A percentile compares a stretch with the other conserved stretches of the same genome.
Evolutionary conservation across 257 asterid species (phyloP).

Genomic region (Plantago ovata): DNA sequence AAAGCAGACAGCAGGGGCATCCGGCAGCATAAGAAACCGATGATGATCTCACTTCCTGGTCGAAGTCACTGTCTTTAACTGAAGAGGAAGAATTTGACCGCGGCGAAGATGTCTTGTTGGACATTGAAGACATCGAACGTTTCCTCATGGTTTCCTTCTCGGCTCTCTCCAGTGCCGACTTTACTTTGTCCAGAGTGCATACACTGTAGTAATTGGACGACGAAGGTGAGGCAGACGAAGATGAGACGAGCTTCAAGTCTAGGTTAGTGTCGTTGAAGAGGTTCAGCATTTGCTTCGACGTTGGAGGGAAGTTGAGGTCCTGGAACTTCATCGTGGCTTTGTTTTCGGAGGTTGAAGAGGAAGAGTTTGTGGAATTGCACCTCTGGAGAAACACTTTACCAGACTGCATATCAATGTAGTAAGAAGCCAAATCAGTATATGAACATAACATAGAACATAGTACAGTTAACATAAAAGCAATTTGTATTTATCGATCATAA

Average conservation of each 20-base stretch:
- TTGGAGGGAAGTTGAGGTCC: slow-evolving; percentile 82
- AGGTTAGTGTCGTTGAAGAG: slow-evolving; percentile 44
- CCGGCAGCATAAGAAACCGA: slow-evolving; percentile 66
- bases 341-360: slow-evolving; percentile 39
- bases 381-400: slow-evolving; percentile 79
- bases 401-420: slow-evolving; percentile 43
- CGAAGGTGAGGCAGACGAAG: slow-evolving; percentile 27
- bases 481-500: neutral
- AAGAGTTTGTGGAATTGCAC: slow-evolving; percentile 49
- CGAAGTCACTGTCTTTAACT: slow-evolving; percentile 38
- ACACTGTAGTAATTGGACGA: slow-evolving; percentile 53
- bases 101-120: slow-evolving; percentile 50
- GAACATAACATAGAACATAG: neutral
- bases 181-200: slow-evolving; percentile 87
- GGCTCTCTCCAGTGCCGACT: slow-evolving; percentile 73
- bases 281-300: slow-evolving; percentile 35
- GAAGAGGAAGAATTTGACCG: slow-evolving; percentile 65
- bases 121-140: slow-evolving; percentile 50
- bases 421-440: neutral
- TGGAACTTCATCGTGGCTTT: slow-evolving; percentile 40
- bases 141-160: slow-evolving; percentile 57
- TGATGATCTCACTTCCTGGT: slow-evolving; percentile 42
- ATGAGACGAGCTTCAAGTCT: slow-evolving; percentile 55
- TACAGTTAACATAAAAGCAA: neutral
- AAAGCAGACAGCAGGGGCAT: slow-evolving; percentile 68